A percentile compares a stretch with the other conserved stretches of the same genome.
phyloP scores from a whole-genome alignment of 202 grass and related monocot genomes.

The Schoenoplectus tabernaemontani region DNA sequence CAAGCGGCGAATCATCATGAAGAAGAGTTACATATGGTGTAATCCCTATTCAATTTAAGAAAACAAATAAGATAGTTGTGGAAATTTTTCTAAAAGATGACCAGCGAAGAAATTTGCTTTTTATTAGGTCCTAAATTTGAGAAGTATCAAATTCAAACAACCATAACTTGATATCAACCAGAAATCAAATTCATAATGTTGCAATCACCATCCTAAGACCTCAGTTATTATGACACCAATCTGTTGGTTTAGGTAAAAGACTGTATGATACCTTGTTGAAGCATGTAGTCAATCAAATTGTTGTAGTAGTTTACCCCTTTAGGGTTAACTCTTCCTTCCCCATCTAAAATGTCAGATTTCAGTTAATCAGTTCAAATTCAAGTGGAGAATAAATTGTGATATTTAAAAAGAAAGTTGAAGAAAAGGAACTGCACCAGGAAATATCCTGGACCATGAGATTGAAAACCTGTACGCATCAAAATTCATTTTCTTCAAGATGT shows the following conservation, averaged over 20 bases:
- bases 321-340: conserved; percentile 50
- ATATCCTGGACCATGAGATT: conserved; percentile 87
- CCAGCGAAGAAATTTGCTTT: not conserved
- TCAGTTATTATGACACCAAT: not conserved
- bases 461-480: conserved; percentile 85
- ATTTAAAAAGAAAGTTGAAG: not conserved
- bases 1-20: conserved; percentile 69
- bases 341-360: conserved; percentile 39
- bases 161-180: not conserved
- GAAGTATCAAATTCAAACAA: not conserved
- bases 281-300: conserved; percentile 66
- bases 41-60: conserved; percentile 36
- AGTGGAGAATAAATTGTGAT: not conserved
- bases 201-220: not conserved
- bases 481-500: conserved; percentile 73
- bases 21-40: conserved; percentile 76
- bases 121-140: not conserved
- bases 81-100: not conserved
- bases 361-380: conserved; percentile 10
- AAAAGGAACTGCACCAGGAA: conserved; percentile 42
- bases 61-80: not conserved
- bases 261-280: conserved; percentile 52
- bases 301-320: conserved; percentile 82
- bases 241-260: not conserved
- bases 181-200: not conserved